phyloP scores from a whole-genome alignment of 352 stramenopile species.

The Phytophthora cryptogea region DNA sequence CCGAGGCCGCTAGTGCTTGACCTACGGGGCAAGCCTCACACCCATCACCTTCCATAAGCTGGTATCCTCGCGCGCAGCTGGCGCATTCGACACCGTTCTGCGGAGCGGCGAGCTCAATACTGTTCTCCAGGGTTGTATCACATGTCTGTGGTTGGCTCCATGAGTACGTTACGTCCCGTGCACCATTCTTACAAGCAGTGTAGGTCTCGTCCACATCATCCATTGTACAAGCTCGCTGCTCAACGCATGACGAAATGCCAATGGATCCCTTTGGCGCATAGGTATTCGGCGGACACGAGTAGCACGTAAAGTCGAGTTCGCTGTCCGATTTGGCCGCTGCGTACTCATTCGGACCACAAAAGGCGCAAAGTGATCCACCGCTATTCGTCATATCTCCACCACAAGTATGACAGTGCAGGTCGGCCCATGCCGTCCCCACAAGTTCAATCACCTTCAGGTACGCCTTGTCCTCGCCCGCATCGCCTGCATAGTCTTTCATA shows the following conservation, averaged over 20 bases:
- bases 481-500: slow-evolving; percentile 76
- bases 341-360: slow-evolving; percentile 83
- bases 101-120: slow-evolving; percentile 47
- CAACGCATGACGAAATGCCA: slow-evolving; percentile 64
- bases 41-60: slow-evolving; percentile 40
- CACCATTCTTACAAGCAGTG: slow-evolving; percentile 56
- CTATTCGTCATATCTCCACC: slow-evolving; percentile 79
- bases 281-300: slow-evolving; percentile 63
- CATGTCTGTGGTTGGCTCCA: slow-evolving; percentile 78
- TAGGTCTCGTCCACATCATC: slow-evolving; percentile 71
- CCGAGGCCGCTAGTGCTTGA: slow-evolving; percentile 31
- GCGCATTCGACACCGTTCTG: slow-evolving; percentile 51
- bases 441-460: slow-evolving; percentile 83
- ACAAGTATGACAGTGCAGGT: slow-evolving; percentile 75
- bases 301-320: slow-evolving; percentile 79
- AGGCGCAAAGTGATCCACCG: slow-evolving; percentile 75
- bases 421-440: slow-evolving; percentile 76
- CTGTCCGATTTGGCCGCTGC: slow-evolving; percentile 68
- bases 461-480: slow-evolving; percentile 70
- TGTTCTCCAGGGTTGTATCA: slow-evolving; percentile 43
- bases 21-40: slow-evolving; percentile 52
- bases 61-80: slow-evolving; percentile 55
- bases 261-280: slow-evolving; percentile 78
- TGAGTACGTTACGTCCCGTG: slow-evolving; percentile 59
- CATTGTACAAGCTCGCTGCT: slow-evolving; percentile 57